Evolutionary conservation across 306 rosid genomes (phyloP), one percentile per base, ranked within the genome.

Genomic region (Sphenostylis stenocarpa): DNA sequence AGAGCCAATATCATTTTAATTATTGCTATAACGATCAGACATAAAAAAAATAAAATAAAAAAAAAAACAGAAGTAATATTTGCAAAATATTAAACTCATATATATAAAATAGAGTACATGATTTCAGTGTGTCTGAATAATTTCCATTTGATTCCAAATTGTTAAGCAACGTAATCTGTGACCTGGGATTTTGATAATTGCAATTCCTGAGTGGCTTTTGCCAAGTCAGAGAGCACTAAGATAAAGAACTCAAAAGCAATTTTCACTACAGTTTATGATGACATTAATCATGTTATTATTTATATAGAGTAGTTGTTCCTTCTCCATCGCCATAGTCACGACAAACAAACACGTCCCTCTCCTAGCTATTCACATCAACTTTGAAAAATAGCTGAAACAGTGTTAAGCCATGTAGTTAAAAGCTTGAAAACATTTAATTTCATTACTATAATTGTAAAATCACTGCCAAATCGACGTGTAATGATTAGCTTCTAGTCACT

Each of bases 381-480:
- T 77, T 58, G 36, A 38, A 66, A 23, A 77, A 28, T 28, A 76
- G 41, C 72, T 73, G 20, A 68, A 73, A 55, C 60, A 57, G 28
- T 72, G 26, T 72, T 44, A 69, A 84, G 19, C 65, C 55, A 51
- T 49, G 41, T 55, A 66, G 51, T 31, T 56, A 73, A 61, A 68
- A 28, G 23, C 45, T 53, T 84, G 14, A 11, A 77, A 44, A 51
- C 26, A n/a, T 38, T 33, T 53, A 20, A 6, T 21, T 23, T 68
- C 11, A 76, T 69, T 74, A 76, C 38, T 53, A 45, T 70, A 78
- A 71, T 23, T 16, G n/a, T 29, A 90, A 84, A 80, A 86, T 87
- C 87, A 75, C 88, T 82, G 77, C 87, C 90, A 85, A 48, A 63
- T 48, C 80, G 69, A 87, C 90, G 90, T 84, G 83, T 80, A 49